A percentile compares a stretch with the other conserved stretches of the same genome.
Conservation (phyloP, 768 basidiomycete genomes). For the Auricularia cornea region DNA sequence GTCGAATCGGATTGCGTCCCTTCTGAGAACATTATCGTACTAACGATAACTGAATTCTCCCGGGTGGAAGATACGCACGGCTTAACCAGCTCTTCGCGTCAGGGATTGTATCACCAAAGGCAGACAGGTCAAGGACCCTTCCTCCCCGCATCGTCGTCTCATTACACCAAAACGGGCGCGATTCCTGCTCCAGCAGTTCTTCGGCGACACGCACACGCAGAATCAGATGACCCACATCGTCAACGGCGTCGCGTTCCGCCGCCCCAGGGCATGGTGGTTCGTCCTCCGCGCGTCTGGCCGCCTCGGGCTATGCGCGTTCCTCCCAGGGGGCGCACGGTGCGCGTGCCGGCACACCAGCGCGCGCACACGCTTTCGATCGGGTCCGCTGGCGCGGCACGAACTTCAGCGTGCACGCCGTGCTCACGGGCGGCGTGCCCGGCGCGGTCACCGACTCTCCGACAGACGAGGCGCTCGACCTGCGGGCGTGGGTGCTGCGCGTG, state of each 20-base stretch:
- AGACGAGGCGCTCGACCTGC: neutral
- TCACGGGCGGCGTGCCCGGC: neutral
- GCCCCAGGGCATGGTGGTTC: too few relatives aligned
- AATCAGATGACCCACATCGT: constrained; percentile 46
- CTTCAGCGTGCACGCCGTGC: neutral
- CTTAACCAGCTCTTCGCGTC: too few relatives aligned
- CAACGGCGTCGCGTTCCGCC: constrained; percentile 42
- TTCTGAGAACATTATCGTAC: too few relatives aligned
- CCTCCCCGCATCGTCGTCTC: too few relatives aligned
- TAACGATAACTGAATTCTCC: too few relatives aligned
- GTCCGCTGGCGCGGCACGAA: neutral
- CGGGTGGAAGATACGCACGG: too few relatives aligned
- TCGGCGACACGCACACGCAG: constrained; percentile 30
- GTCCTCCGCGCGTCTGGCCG: constrained; percentile 23
- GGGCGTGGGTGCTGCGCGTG: constrained; percentile 20
- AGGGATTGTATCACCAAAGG: too few relatives aligned
- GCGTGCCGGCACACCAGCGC: neutral
- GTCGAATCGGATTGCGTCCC: too few relatives aligned
- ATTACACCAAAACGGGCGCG: too few relatives aligned
- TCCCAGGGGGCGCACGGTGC: constrained; percentile 12
- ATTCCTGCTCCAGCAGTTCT: too few relatives aligned
- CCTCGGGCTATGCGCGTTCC: constrained; percentile 27
- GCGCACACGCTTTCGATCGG: neutral
- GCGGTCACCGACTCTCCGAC: neutral
- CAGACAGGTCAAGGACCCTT: too few relatives aligned